A percentile compares a stretch with the other conserved stretches of the same genome.
These are phyloP conservation scores for Anisodus acutangulus DNA, from an alignment of 257 asterid genomes.

Conservation along the genomic window DNA sequence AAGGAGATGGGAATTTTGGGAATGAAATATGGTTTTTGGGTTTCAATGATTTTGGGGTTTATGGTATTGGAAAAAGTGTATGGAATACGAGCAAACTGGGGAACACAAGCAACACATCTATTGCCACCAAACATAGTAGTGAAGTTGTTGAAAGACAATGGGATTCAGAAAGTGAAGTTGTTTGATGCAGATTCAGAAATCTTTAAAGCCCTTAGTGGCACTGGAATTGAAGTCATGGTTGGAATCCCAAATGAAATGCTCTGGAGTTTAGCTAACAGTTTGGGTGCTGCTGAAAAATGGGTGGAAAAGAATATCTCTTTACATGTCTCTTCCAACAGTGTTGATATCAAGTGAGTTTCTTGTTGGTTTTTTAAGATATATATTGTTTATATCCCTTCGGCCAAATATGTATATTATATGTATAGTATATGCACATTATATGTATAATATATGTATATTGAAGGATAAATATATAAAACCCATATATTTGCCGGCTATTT, in stretches of 20 bases:
- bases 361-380: background rate
- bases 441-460: too few relatives aligned
- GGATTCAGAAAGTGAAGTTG: constrained; percentile 79
- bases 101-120: constrained; percentile 81
- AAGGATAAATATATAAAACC: too few relatives aligned
- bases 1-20: constrained; percentile 45
- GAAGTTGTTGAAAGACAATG: constrained; percentile 76
- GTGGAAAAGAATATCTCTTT: constrained; percentile 78
- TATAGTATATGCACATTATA: too few relatives aligned
- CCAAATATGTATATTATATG: too few relatives aligned
- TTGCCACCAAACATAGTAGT: constrained; percentile 66
- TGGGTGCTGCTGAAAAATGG: constrained; percentile 88
- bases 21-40: constrained; percentile 35
- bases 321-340: constrained; percentile 66
- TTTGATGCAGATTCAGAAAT: constrained; percentile 77
- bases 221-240: constrained; percentile 91
- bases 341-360: constrained; percentile 69
- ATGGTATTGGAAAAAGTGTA: constrained; percentile 43
- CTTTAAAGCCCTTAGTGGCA: constrained; percentile 69
- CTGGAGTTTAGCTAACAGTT: constrained; percentile 54
- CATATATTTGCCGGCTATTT: too few relatives aligned
- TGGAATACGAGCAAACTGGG: constrained; percentile 94
- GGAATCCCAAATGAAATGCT: constrained; percentile 95
- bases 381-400: too few relatives aligned
- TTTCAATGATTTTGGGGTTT: constrained; percentile 35